Base-by-base conservation (phyloP, 169 alveolate species). In the Eimeria brunetti region DNA sequence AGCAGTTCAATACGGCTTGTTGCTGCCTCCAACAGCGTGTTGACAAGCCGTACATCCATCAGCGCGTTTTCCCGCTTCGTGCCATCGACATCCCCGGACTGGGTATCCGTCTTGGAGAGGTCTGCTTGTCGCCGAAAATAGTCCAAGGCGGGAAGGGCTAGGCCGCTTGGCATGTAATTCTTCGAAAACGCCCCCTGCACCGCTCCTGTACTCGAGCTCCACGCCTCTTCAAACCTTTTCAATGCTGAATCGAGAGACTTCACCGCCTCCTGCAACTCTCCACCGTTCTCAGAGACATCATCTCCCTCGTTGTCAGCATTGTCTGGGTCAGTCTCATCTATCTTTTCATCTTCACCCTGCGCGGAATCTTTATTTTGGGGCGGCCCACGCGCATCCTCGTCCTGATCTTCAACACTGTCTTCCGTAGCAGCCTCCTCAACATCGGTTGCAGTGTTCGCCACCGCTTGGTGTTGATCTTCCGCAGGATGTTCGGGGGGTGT, bases 1-100 rank as follows among this genome's bases (percentile, higher is more conserved):
- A 76, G 86, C 64, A 76, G 86, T 64, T 27, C 30, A 76, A 46
- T 41, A 64, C 86, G 86, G 64, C 64, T 24, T 44, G 60, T 41
- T 27, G 86, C 62, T 76, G 86, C 86, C 38, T 24, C 20, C 22
- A 76, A 18, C 5, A 76, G 9, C 30, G 64, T 46, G 11, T 44
- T 30, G 20, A 76, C 44, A 0, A 76, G 41, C 24, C 6, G 41
- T 41, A 49, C n/a, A 76, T 76, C 86, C 41, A 44, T 76, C 86
- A 46, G n/a, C 11, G 44, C 64, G 22, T 76, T 14, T 8, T 22
- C 64, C 14, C 22, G 5, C 7, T 2, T 27, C 7, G 9, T 12
- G 36, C 30, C 7, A 49, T 33, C 22, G 22, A 22, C 2, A 30
- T 27, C 46, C 6, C 60, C 41, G 46, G 36, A 0, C 1, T 0